A percentile compares a stretch with the other conserved stretches of the same genome.
phyloP scores from a whole-genome alignment of 331 rosid genomes.

The Malus hybrid region DNA sequence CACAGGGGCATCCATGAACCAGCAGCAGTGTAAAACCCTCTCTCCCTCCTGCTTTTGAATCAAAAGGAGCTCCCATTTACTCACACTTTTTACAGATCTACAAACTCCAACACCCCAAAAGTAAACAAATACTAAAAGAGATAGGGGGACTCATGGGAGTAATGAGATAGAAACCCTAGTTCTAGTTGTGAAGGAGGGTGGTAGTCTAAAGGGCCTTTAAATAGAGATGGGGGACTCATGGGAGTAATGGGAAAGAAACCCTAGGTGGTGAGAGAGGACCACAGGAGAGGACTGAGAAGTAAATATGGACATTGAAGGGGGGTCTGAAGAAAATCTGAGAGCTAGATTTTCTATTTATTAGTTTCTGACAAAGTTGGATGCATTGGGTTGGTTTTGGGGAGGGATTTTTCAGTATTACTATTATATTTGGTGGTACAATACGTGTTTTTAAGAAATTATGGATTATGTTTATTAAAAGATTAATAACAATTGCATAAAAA shows the following conservation, averaged over 20 bases:
- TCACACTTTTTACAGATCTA: not conserved
- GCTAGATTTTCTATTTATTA: slow-evolving; percentile 4
- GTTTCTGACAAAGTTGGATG: slow-evolving; percentile 2
- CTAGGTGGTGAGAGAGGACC: slow-evolving; percentile 21
- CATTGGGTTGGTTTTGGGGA: not conserved
- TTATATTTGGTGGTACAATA: too few species aligned
- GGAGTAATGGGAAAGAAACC: not conserved
- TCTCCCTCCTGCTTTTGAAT: slow-evolving; percentile 27
- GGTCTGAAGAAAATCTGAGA: slow-evolving; percentile 3
- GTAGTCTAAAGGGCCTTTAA: slow-evolving; percentile 1
- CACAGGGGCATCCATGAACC: slow-evolving; percentile 36
- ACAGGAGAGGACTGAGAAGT: not conserved
- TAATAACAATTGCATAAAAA: too few species aligned
- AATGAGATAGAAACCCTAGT: too few species aligned
- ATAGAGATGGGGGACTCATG: slow-evolving; percentile 2
- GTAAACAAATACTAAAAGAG: not conserved
- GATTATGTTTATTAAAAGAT: too few species aligned
- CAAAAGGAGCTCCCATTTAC: slow-evolving; percentile 33
- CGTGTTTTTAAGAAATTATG: too few species aligned
- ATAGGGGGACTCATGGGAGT: too few species aligned
- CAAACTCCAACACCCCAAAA: not conserved
- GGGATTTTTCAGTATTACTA: too few species aligned
- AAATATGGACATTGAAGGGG: slow-evolving; percentile 5
- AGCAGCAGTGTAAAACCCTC: slow-evolving; percentile 27
- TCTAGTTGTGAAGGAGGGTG: not conserved